Base-by-base conservation (phyloP, 106 monocot species). In the Xerophyta viscosa region DNA sequence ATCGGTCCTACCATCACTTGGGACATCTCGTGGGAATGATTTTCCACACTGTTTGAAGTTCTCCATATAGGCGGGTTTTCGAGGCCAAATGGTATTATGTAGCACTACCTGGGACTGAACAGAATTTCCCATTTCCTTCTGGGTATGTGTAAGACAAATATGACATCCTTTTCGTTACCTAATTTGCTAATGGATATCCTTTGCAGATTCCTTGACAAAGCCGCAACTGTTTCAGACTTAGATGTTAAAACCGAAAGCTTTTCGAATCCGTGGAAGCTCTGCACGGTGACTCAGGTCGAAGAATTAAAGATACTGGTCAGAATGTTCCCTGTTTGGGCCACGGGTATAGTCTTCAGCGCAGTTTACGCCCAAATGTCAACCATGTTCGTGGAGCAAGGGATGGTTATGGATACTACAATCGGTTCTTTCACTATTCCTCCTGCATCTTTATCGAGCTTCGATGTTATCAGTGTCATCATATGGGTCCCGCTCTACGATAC, bases 371-470 rank as follows among this genome's bases (percentile, higher is more conserved):
- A 85, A 24, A 70, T 60, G 15, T 71, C 79, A 25, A 57, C 78
- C 15, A 74, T 85, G 80, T 85, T 85, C 29, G 29, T 85, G 0
- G 76, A 85, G 55, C 85, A 85, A 55, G 85, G 85, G 18, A 76
- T 76, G 85, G 76, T 76, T 54, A 64, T 85, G 2, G 54, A 85
- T 28, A 80, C 57, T 6, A 25, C 15, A 0, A 24, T 76, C 7
- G 75, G 68, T 22, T 66, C 71, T 31, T 69, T 85, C 58, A 41
- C 64, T 20, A 69, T 85, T 4, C 85, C 85, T 26, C 84, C 84
- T 15, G 84, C 84, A 11, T 79, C 84, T 11, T 39, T 85, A 18
- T 65, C 76, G 8, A 76, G 75, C 25, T 79, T 85, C 1, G 79
- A 85, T 21, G 65, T 72, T 0, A 66, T 85, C 15, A 65, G 65